A percentile compares a stretch with the other conserved stretches of the same genome.
These are phyloP conservation scores for Sisymbrium altissimum DNA, from an alignment of 345 rosid species.

Conservation along the genomic window DNA sequence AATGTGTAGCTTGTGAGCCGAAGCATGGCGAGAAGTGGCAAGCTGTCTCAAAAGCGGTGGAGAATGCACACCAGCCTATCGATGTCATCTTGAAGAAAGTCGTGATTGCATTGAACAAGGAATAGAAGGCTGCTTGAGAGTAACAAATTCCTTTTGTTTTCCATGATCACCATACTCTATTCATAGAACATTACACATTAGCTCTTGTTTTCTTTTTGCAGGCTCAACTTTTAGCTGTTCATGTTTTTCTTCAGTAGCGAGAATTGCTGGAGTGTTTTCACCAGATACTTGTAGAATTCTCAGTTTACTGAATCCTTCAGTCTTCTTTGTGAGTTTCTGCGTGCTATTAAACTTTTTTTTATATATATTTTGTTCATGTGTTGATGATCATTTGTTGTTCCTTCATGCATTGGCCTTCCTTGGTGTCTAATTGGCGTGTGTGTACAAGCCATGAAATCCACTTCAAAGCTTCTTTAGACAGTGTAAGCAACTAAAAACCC, in stretches of 20 bases:
- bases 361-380: background rate
- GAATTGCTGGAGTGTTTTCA: slow-evolving; percentile 19
- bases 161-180: slow-evolving; percentile 2
- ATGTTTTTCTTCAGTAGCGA: slow-evolving; percentile 14
- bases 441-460: slow-evolving; percentile 4
- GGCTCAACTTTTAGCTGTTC: slow-evolving; percentile 22
- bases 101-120: slow-evolving; percentile 66
- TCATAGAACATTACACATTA: background rate
- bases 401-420: slow-evolving; percentile 16
- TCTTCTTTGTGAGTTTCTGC: slow-evolving; percentile 30
- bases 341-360: background rate
- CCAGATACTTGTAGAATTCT: slow-evolving; percentile 15
- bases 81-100: slow-evolving; percentile 82
- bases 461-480: slow-evolving; percentile 21
- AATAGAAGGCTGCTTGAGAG: slow-evolving; percentile 64
- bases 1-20: slow-evolving; percentile 75
- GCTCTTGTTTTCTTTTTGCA: slow-evolving; percentile 26
- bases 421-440: slow-evolving; percentile 17
- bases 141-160: slow-evolving; percentile 25
- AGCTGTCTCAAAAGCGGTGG: slow-evolving; percentile 71
- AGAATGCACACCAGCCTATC: slow-evolving; percentile 80
- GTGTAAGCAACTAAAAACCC: slow-evolving; percentile 21
- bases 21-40: slow-evolving; percentile 95
- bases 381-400: slow-evolving; percentile 2
- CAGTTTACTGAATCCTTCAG: slow-evolving; percentile 18